Base-by-base conservation (phyloP, 805 yeast genomes). In the Schwanniomyces pseudopolymorphus region DNA sequence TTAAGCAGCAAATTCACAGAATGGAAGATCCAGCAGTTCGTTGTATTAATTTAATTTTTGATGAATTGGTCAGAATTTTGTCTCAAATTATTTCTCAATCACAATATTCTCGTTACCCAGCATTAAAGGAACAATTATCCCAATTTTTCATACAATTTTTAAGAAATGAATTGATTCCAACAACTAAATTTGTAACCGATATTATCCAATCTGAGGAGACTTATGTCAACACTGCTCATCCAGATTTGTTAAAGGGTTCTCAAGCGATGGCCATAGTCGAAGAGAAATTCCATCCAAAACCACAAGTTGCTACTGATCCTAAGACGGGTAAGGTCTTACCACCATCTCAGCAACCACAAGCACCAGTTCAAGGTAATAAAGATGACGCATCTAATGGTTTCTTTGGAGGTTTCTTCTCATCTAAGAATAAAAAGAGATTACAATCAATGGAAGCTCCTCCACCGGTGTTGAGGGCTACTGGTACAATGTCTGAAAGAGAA, bases 371-470 rank as follows among this genome's bases (percentile, higher is more conserved):
- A 5, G 42, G 31, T 5, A 35, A 56, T 6, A 67, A 67, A 28
- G 80, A 77, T 24, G 85, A 87, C 48, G 75, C 75, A 44, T 54
- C 74, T 31, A 80, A 83, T 43, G 96, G 97, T 4, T 94, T 92
- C 72, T 94, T 94, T 66, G 96, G 97, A 45, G 96, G 97, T 0
- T 92, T 94, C 64, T 94, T 94, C 70, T 82, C 91, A 8, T 81
- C 92, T 4, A 91, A 90, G 70, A 89, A 89, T 67, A 94, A 91
- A 72, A 91, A 91, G 79, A 85, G 94, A 70, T 77, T 91, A 59
- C 97, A 95, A 24, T 84, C 89, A 16, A 87, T 92, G 92, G 99
- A 92, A 69, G 92, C 98, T 2, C 99, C 99, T 42, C 99, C 99
- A 36, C 83, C 96, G 28, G 91, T 90, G 5, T 80, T 92, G 60